Evolutionary conservation across 768 basidiomycete species (phyloP).

Genomic region (Ephemerocybe angulata): DNA sequence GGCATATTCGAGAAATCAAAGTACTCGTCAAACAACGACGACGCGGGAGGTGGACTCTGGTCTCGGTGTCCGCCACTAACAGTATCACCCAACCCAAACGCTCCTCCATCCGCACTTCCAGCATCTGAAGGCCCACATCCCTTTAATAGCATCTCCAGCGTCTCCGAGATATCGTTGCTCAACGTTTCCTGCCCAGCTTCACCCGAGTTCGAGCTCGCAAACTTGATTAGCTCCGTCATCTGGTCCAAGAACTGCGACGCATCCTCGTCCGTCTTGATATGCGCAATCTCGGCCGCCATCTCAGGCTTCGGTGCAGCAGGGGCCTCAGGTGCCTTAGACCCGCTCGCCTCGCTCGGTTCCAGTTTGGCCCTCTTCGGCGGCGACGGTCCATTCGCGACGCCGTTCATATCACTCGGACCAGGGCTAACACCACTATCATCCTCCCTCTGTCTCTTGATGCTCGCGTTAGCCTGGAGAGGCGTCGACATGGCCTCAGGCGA

Average conservation of each 20-base stretch:
- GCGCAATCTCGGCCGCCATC: conserved; percentile 40
- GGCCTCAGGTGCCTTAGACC: background rate
- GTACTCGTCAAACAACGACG: conserved; percentile 56
- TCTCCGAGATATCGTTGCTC: conserved; percentile 52
- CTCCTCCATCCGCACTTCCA: conserved; percentile 31
- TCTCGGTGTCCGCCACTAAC: conserved; percentile 21
- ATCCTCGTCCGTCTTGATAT: conserved; percentile 66
- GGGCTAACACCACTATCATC: conserved; percentile 42
- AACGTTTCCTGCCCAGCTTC: conserved; percentile 41
- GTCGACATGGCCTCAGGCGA: conserved; percentile 9
- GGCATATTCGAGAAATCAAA: conserved; percentile 67
- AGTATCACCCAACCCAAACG: conserved; percentile 26
- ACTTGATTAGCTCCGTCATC: conserved; percentile 61
- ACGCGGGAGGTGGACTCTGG: conserved; percentile 29
- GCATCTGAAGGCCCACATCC: conserved; percentile 42
- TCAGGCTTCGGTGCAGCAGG: conserved; percentile 44
- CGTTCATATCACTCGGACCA: conserved; percentile 22
- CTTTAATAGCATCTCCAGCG: conserved; percentile 62
- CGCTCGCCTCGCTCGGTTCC: conserved; percentile 48
- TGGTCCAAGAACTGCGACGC: conserved; percentile 57
- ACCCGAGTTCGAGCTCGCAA: conserved; percentile 32
- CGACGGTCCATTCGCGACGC: conserved; percentile 48
- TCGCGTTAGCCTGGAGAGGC: conserved; percentile 11
- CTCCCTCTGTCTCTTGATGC: conserved; percentile 48
- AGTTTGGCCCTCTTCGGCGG: conserved; percentile 71